phyloP scores from a whole-genome alignment of 2,329 filamentous ascomycete species.

The Epichloe uncinata region DNA sequence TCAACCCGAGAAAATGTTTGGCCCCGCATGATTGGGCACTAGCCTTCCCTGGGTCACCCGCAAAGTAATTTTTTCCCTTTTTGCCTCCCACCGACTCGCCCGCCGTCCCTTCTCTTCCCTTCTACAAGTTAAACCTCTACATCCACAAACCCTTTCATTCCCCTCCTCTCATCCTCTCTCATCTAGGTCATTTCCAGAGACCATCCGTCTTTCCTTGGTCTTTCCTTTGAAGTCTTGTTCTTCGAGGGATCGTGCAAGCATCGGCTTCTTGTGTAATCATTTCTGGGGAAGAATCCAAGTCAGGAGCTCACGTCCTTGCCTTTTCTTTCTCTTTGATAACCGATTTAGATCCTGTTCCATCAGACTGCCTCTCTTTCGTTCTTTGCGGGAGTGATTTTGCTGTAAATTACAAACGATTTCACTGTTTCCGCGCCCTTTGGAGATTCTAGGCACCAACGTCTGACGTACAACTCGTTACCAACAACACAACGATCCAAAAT shows the following conservation, averaged over 20 bases:
- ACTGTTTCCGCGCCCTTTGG: background rate
- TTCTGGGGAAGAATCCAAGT: conserved; percentile 18
- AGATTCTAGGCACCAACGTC: background rate
- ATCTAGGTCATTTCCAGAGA: conserved; percentile 18
- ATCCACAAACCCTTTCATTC: conserved; percentile 18
- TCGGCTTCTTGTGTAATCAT: conserved; percentile 19
- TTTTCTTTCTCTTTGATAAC: conserved; percentile 13
- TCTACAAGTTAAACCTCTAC: conserved; percentile 20
- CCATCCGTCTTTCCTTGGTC: conserved; percentile 27
- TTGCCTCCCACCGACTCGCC: conserved; percentile 15
- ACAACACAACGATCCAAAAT: background rate
- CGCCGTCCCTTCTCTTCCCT: conserved; percentile 15
- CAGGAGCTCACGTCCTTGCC: conserved; percentile 21
- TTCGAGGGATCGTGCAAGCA: conserved; percentile 26
- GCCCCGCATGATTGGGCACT: conserved; percentile 11
- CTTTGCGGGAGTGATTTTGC: conserved; percentile 17
- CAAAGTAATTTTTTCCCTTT: conserved; percentile 22
- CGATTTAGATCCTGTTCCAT: conserved; percentile 19
- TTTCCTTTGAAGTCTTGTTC: conserved; percentile 33
- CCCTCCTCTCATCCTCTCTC: conserved; percentile 15
- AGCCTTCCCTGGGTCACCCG: conserved; percentile 19
- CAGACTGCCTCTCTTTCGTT: conserved; percentile 15
- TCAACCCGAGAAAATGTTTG: conserved; percentile 1
- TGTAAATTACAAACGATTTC: conserved; percentile 7
- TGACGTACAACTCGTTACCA: background rate